Evolutionary conservation across 1,284 basidiomycete species (phyloP).

Genomic region (Tilletia horrida): DNA sequence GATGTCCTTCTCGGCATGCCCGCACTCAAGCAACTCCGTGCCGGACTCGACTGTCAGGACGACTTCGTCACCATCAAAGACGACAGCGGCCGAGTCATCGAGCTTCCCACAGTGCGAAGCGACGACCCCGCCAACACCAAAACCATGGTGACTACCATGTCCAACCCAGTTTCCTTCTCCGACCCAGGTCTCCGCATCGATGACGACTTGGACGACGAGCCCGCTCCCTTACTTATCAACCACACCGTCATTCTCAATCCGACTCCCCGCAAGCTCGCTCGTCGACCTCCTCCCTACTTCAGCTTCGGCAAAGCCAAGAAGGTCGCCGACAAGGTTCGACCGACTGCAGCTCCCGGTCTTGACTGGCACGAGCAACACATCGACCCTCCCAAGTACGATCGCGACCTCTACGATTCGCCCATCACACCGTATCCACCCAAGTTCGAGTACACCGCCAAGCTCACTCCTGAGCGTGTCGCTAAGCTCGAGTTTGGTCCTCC

Average conservation of each 20-base stretch:
- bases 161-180: too few relatives aligned
- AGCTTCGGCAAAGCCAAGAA: not conserved
- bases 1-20: not conserved
- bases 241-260: too few relatives aligned
- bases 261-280: too few relatives aligned
- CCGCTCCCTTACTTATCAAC: too few relatives aligned
- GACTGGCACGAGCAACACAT: not conserved
- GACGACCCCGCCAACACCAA: not conserved
- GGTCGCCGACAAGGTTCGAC: slow-evolving; percentile 1
- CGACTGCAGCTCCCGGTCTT: not conserved
- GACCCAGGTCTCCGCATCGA: too few relatives aligned
- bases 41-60: not conserved
- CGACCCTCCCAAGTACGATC: not conserved
- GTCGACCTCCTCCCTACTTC: too few relatives aligned
- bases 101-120: not conserved
- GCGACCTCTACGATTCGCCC: not conserved
- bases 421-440: too few relatives aligned
- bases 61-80: not conserved
- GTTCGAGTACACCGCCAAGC: not conserved
- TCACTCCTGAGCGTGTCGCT: not conserved
- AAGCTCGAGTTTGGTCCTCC: not conserved
- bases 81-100: not conserved
- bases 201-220: too few relatives aligned
- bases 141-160: not conserved
- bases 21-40: not conserved